These are phyloP conservation scores for Pneumocystis wakefieldiae DNA, from an alignment of 1,139 yeast species.

Conservation along the genomic window DNA sequence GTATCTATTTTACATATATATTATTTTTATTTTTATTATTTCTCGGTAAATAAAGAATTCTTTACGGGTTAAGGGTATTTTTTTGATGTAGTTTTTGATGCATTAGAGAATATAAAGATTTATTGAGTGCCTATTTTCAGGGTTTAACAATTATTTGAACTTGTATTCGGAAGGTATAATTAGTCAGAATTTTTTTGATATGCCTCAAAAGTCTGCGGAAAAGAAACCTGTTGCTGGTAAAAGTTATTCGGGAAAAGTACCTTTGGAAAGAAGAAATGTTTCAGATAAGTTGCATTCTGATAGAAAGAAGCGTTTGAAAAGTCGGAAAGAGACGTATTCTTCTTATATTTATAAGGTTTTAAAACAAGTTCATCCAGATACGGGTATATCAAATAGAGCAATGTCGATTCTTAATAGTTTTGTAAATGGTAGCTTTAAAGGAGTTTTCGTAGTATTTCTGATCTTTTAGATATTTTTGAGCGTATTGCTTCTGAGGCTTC, in stretches of 20 bases:
- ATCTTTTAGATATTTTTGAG: constrained; percentile 42
- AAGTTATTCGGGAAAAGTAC: constrained; percentile 63
- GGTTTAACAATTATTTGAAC: not conserved
- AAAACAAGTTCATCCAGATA: constrained; percentile 92
- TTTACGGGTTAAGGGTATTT: not conserved
- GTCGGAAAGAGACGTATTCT: constrained; percentile 98
- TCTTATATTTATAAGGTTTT: constrained; percentile 90
- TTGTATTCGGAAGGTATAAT: not conserved
- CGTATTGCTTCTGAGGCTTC: constrained; percentile 97
- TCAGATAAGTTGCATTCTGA: constrained; percentile 67
- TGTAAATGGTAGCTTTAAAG: constrained; percentile 59
- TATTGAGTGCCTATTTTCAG: not conserved
- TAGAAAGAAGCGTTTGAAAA: constrained; percentile 86
- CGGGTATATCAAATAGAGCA: constrained; percentile 98
- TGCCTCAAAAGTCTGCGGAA: constrained; percentile 81
- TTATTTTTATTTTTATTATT: not conserved
- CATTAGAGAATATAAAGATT: not conserved
- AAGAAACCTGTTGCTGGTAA: constrained; percentile 39
- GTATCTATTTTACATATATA: not conserved
- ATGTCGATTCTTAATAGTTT: constrained; percentile 99
- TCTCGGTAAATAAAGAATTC: not conserved
- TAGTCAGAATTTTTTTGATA: constrained; percentile 23
- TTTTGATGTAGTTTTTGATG: not conserved
- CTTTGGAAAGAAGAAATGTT: constrained; percentile 86
- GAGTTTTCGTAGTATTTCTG: constrained; percentile 13